Evolutionary conservation across 495 filamentous ascomycete species (phyloP).

Genomic region (Penicillium salamii): DNA sequence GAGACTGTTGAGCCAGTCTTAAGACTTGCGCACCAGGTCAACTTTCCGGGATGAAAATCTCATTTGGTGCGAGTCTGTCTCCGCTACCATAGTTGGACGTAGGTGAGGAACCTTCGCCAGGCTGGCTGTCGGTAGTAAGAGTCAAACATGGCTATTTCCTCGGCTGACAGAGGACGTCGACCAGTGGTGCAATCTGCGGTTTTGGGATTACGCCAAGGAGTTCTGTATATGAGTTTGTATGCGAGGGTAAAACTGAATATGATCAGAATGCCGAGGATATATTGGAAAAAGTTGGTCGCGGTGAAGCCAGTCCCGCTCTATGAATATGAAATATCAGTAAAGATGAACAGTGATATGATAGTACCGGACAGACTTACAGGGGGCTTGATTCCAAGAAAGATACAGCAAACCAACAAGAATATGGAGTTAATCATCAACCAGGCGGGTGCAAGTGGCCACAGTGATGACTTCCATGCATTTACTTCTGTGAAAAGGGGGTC

Average conservation of each 20-base stretch:
- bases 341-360: neutral
- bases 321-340: neutral
- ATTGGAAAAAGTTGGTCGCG: conserved; percentile 29
- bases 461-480: conserved; percentile 26
- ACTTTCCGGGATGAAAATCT: too few relatives aligned
- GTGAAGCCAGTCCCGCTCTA: conserved; percentile 2
- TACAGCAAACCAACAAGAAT: conserved; percentile 15
- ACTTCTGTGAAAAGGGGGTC: conserved; percentile 18
- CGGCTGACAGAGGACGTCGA: neutral
- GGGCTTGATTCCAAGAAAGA: conserved; percentile 13
- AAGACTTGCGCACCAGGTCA: too few relatives aligned
- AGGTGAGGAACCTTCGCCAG: conserved; percentile 14
- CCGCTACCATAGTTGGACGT: too few relatives aligned
- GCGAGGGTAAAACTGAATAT: conserved; percentile 15
- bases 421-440: conserved; percentile 18
- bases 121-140: conserved; percentile 10
- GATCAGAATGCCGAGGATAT: conserved; percentile 27
- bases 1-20: too few relatives aligned
- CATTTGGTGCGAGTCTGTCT: too few relatives aligned
- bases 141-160: conserved; percentile 21
- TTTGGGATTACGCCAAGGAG: conserved; percentile 11
- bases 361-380: neutral
- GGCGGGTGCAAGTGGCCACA: conserved; percentile 26
- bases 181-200: conserved; percentile 21
- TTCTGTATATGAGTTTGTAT: conserved; percentile 25